phyloP scores from a whole-genome alignment of 1,139 yeast species.

The Entelexis paramagnoliae region DNA sequence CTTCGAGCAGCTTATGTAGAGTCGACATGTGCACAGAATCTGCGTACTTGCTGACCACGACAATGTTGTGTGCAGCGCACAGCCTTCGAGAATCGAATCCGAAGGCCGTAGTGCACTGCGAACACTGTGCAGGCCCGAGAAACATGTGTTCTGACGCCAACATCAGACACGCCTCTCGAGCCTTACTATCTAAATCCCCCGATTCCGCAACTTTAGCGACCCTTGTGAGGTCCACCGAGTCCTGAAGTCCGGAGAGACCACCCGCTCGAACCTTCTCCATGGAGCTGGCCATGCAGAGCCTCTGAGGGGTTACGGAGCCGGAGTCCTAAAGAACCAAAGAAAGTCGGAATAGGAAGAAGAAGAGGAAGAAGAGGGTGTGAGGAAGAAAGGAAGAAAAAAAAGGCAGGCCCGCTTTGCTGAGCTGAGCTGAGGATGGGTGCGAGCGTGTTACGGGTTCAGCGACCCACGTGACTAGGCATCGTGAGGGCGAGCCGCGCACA shows the following conservation, averaged over 20 bases:
- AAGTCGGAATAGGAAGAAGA: background rate
- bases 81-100: conserved; percentile 14
- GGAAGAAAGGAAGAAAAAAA: background rate
- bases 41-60: conserved; percentile 16
- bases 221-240: background rate
- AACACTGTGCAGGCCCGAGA: background rate
- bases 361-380: background rate
- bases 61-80: conserved; percentile 21
- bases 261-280: background rate
- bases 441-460: background rate
- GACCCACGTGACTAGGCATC: background rate
- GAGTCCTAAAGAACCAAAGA: background rate
- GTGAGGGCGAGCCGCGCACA: background rate
- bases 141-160: background rate
- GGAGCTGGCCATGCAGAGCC: background rate
- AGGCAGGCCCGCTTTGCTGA: too few species aligned
- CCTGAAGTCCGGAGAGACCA: background rate
- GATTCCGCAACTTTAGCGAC: background rate
- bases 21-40: conserved; percentile 17
- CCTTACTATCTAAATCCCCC: background rate
- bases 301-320: background rate
- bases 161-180: background rate
- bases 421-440: background rate
- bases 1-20: conserved; percentile 4
- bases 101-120: background rate